Evolutionary conservation across 148 eudicot genomes (phyloP), one percentile per base, ranked within the genome.

Genomic region (Oxyria digyna): DNA sequence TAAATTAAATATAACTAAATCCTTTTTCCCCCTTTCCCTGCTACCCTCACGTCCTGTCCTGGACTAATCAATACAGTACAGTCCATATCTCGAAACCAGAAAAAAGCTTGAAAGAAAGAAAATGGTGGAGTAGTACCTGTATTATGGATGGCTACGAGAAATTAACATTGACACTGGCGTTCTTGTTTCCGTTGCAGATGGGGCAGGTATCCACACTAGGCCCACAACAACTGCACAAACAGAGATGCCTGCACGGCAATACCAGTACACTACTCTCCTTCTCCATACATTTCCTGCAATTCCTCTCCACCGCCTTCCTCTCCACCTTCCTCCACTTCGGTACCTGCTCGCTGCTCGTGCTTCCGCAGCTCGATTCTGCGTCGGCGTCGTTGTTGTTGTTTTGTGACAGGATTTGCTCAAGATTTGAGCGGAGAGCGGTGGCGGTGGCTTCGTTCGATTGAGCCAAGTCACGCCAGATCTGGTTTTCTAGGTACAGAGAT

Each of bases 361-460:
- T 88, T 10, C 87, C 97, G 78, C 96, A 91, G 74, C 97, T 85
- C 7, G 96, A 91, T 45, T 80, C 72, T 1, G 87, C 96, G 32
- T 91, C 96, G 66, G 82, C 91, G n/a, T 50, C 37, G 40, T 31
- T n/a, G 18, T 75, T 70, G 42, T 72, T 77, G 11, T 78, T 79
- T 8, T 84, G 88, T 1, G 87, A 78, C 0, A 86, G 80, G 8
- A 86, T 73, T 8, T 86, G 89, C 23, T 86, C 89, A 1, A 91
- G 79, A 59, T 91, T 85, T 46, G 62, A 72, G 4, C 96, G 67
- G 3, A 91, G 76, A 0, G 85, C 83, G 67, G 78, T 85, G 8
- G 89, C 97, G 6, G 96, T 82, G 32, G 97, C 97, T 68, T 91
- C 97, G 74, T 91, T 86, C 2, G 91, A 57, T 29, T 88, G 96